A percentile compares a stretch with the other conserved stretches of the same genome.
Conservation (phyloP, 352 stramenopile genomes). For the Globisporangium paddicum region DNA sequence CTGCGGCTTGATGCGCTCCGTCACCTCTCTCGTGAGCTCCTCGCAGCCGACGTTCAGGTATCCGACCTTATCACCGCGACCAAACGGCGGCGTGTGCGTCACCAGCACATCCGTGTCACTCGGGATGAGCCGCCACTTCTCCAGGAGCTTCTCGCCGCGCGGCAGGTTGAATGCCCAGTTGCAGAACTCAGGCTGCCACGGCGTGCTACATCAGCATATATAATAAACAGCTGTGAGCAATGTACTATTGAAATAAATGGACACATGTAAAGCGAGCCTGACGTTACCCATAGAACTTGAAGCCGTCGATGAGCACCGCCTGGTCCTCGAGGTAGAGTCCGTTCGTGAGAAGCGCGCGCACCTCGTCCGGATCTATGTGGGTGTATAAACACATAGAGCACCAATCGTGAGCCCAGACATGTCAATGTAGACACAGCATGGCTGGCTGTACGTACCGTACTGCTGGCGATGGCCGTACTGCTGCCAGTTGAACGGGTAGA, state of each 20-base stretch:
- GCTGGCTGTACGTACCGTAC: constrained; percentile 24
- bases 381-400: neutral
- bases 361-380: constrained; percentile 57
- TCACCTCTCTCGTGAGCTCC: constrained; percentile 68
- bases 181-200: constrained; percentile 83
- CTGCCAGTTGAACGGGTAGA: constrained; percentile 66
- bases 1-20: constrained; percentile 54
- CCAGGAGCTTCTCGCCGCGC: constrained; percentile 31
- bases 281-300: constrained; percentile 63
- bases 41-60: constrained; percentile 62
- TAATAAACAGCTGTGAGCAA: neutral
- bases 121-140: constrained; percentile 51
- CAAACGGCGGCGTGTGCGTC: constrained; percentile 84
- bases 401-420: too few species aligned
- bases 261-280: neutral
- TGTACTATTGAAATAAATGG: too few species aligned
- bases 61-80: constrained; percentile 58
- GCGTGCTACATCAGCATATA: constrained; percentile 8
- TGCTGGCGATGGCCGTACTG: constrained; percentile 66
- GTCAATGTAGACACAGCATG: neutral
- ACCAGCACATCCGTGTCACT: constrained; percentile 80
- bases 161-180: constrained; percentile 80
- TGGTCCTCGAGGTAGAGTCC: constrained; percentile 76
- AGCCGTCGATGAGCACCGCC: constrained; percentile 64
- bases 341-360: constrained; percentile 70